Percentiles rank a stretch among this genome's conserved stretches.
Evolutionary conservation across 169 alveolate species (phyloP).

Genomic region (Babesia sp.): DNA sequence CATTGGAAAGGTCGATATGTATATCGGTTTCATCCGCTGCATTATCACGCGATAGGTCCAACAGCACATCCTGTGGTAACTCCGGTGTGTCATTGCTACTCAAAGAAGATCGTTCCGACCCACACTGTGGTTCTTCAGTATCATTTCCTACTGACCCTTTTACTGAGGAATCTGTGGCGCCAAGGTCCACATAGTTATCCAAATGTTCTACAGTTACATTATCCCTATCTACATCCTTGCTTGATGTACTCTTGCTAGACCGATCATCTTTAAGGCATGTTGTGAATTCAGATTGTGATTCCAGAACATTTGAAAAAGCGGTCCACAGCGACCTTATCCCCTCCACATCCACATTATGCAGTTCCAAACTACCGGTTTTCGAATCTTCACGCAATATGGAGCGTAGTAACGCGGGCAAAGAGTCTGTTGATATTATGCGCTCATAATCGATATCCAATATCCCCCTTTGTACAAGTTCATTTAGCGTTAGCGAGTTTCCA

Average conservation of each 20-base stretch:
- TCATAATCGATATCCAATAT: background rate
- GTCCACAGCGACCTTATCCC: constrained; percentile 10
- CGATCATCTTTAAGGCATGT: background rate
- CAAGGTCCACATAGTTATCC: background rate
- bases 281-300: constrained; percentile 17
- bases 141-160: background rate
- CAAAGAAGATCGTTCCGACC: background rate
- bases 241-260: background rate
- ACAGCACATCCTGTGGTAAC: background rate
- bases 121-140: background rate
- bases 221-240: background rate
- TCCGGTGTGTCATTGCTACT: background rate
- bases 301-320: constrained; percentile 1
- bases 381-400: background rate
- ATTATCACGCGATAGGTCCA: background rate
- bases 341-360: background rate
- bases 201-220: background rate
- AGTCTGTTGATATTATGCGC: background rate
- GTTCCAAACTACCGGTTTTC: background rate
- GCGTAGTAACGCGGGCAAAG: background rate
- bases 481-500: background rate
- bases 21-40: background rate
- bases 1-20: too few species aligned
- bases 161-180: background rate
- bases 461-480: constrained; percentile 7